Conservation (phyloP, 768 basidiomycete genomes). For the Tubosaeta sp. region DNA sequence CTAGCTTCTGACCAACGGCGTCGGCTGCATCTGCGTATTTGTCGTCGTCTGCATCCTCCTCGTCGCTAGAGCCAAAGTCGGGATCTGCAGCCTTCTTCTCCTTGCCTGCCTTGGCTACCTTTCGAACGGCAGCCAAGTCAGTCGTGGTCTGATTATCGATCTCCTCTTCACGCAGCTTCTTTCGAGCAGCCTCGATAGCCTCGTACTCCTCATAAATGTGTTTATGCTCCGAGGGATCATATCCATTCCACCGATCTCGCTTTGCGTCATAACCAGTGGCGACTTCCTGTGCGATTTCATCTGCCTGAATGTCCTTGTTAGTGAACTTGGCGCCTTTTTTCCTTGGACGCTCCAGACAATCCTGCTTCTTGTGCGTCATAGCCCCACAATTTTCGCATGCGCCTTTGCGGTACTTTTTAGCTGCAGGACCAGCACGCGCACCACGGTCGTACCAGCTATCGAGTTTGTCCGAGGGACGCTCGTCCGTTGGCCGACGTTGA, state of each 20-base stretch:
- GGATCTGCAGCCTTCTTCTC: constrained; percentile 72
- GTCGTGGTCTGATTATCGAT: constrained; percentile 97
- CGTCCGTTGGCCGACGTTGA: constrained; percentile 75
- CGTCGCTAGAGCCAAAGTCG: constrained; percentile 95
- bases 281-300: constrained; percentile 85
- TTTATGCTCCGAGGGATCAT: constrained; percentile 85
- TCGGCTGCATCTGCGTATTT: constrained; percentile 98
- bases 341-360: constrained; percentile 94
- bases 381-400: constrained; percentile 99
- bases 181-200: constrained; percentile 84
- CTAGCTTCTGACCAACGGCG: constrained; percentile 95
- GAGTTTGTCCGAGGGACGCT: constrained; percentile 58
- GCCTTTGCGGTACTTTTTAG: constrained; percentile 96
- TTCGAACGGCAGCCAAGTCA: constrained; percentile 84
- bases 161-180: constrained; percentile 91
- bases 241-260: constrained; percentile 98
- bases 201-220: constrained; percentile 90
- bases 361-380: constrained; percentile 85
- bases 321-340: constrained; percentile 95
- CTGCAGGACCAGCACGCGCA: constrained; percentile 77
- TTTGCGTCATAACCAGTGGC: constrained; percentile 84
- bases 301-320: constrained; percentile 82
- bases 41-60: constrained; percentile 94
- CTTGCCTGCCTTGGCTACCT: constrained; percentile 87
- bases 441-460: constrained; percentile 93